Conservation (phyloP, 768 basidiomycete genomes). For the Serpula lacrymans region DNA sequence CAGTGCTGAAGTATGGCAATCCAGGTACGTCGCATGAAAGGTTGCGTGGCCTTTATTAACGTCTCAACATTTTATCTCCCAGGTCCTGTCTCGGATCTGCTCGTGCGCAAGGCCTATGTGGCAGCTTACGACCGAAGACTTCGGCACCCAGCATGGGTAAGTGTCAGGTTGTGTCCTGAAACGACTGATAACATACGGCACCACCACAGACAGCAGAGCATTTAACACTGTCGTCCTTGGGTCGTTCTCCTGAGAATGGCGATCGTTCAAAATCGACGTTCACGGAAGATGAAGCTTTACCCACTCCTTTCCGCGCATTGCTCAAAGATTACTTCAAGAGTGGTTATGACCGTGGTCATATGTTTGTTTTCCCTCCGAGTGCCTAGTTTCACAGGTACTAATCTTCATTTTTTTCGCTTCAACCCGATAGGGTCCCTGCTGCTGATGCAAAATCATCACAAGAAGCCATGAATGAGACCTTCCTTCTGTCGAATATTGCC, state of each 20-base stretch:
- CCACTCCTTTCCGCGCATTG: constrained; percentile 73
- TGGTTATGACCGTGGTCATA: constrained; percentile 96
- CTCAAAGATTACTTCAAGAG: constrained; percentile 89
- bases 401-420: constrained; percentile 5
- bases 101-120: constrained; percentile 80
- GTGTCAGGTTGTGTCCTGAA: constrained; percentile 16
- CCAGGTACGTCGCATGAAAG: constrained; percentile 55
- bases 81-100: constrained; percentile 83
- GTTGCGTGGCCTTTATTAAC: constrained; percentile 10
- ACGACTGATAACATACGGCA: too few species aligned
- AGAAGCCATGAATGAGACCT: constrained; percentile 96
- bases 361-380: constrained; percentile 48
- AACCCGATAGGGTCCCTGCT: constrained; percentile 75
- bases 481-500: constrained; percentile 91
- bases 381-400: neutral
- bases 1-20: constrained; percentile 73
- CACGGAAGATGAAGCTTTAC: constrained; percentile 78
- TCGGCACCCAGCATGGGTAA: constrained; percentile 91
- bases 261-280: constrained; percentile 80
- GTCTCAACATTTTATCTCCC: constrained; percentile 2
- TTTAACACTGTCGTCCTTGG: constrained; percentile 74
- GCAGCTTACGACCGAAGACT: constrained; percentile 88
- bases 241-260: constrained; percentile 46
- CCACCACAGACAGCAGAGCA: constrained; percentile 85
- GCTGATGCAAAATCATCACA: constrained; percentile 93